These are phyloP conservation scores for Leccinum rimulosum DNA, from an alignment of 768 basidiomycete genomes.

Conservation along the genomic window DNA sequence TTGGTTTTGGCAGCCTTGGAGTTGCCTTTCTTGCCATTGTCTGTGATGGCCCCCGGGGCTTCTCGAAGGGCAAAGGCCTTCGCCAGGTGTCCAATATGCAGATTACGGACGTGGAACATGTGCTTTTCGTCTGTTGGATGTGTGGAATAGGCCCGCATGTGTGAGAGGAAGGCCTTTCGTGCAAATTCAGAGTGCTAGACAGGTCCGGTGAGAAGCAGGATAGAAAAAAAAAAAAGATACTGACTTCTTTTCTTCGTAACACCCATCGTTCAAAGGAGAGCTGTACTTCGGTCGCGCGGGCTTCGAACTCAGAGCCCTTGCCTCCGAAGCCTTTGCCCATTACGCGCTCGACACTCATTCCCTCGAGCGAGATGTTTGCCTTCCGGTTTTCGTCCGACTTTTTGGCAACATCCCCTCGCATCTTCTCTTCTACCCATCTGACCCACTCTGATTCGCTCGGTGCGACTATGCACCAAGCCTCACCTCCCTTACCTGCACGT, in stretches of 20 bases:
- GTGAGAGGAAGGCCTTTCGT: slow-evolving; percentile 84
- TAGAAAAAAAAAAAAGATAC: slow-evolving; percentile 20
- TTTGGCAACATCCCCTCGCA: slow-evolving; percentile 52
- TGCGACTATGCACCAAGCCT: slow-evolving; percentile 90
- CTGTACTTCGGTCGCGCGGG: slow-evolving; percentile 93
- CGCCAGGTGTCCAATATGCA: slow-evolving; percentile 93
- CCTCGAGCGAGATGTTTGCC: slow-evolving; percentile 49
- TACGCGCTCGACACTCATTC: slow-evolving; percentile 66
- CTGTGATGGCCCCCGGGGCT: slow-evolving; percentile 52
- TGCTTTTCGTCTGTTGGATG: slow-evolving; percentile 95
- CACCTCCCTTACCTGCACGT: slow-evolving; percentile 91
- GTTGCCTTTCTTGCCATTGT: slow-evolving; percentile 19
- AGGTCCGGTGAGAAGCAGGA: slow-evolving; percentile 5
- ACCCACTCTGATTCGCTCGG: slow-evolving; percentile 91
- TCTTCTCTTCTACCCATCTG: slow-evolving; percentile 81
- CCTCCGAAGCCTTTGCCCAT: slow-evolving; percentile 86
- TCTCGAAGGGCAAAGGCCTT: slow-evolving; percentile 91
- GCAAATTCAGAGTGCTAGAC: slow-evolving; percentile 73
- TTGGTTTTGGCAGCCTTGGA: slow-evolving; percentile 6
- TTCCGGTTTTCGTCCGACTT: slow-evolving; percentile 31
- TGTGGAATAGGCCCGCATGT: slow-evolving; percentile 95
- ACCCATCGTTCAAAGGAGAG: slow-evolving; percentile 96
- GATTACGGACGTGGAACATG: slow-evolving; percentile 92
- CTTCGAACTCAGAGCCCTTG: slow-evolving; percentile 74
- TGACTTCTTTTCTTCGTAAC: slow-evolving; percentile 63